phyloP scores from a whole-genome alignment of 2,329 filamentous ascomycete species.

The Lachnellula willkommii region DNA sequence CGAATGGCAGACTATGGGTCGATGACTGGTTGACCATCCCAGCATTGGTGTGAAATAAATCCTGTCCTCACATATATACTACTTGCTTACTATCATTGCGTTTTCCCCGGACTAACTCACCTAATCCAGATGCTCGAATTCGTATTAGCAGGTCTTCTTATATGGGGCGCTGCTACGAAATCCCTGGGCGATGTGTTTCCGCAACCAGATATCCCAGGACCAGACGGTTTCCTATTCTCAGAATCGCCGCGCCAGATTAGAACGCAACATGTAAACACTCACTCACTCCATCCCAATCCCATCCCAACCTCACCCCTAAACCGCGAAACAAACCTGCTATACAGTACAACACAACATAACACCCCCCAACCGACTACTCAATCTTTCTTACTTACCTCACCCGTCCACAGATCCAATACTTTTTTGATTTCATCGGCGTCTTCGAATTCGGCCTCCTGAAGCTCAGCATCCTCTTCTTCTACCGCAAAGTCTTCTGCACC shows the following conservation, averaged over 20 bases:
- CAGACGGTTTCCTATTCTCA: background rate
- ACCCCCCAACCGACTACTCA: background rate
- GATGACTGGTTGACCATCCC: conserved; percentile 1
- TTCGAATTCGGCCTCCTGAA: background rate
- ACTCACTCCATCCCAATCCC: too few relatives aligned
- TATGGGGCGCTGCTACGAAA: background rate
- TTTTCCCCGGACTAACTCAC: background rate
- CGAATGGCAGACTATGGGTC: background rate
- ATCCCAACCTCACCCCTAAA: too few relatives aligned
- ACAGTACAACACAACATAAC: too few relatives aligned
- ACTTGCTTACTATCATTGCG: background rate
- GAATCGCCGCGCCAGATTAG: background rate
- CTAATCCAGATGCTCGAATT: background rate
- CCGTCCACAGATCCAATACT: background rate
- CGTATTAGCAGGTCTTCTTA: background rate
- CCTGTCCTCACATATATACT: too few relatives aligned
- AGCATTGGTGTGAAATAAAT: background rate
- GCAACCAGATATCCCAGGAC: background rate
- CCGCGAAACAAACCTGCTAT: too few relatives aligned
- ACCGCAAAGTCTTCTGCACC: conserved; percentile 1
- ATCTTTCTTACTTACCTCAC: background rate
- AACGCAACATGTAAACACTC: too few relatives aligned
- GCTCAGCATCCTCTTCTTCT: conserved; percentile 2
- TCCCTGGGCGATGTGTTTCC: background rate
- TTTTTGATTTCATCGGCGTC: background rate